phyloP scores from a whole-genome alignment of 495 filamentous ascomycete genomes.

The Aspergillus heteromorphus region DNA sequence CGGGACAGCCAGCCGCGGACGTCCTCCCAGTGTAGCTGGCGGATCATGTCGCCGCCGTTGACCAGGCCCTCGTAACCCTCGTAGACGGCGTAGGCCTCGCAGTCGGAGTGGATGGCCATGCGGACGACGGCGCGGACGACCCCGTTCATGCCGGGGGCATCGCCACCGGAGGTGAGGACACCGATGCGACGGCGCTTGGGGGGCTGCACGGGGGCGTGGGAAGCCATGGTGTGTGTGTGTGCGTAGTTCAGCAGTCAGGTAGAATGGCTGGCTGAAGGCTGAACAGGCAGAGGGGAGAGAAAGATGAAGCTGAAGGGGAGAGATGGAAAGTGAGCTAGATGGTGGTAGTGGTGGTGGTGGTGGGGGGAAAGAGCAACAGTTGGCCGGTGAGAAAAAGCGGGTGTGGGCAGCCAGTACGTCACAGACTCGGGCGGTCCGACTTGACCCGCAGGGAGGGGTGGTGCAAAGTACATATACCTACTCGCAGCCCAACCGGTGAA shows the following conservation, averaged over 20 bases:
- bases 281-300: background rate
- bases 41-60: slow-evolving; percentile 79
- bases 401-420: slow-evolving; percentile 35
- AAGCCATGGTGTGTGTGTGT: slow-evolving; percentile 24
- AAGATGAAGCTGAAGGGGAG: slow-evolving; percentile 1
- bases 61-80: slow-evolving; percentile 98
- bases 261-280: too few relatives aligned
- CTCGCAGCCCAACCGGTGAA: background rate
- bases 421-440: slow-evolving; percentile 18
- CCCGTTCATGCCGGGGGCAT: slow-evolving; percentile 97
- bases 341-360: slow-evolving; percentile 26
- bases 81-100: slow-evolving; percentile 83
- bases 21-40: slow-evolving; percentile 85
- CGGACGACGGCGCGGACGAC: slow-evolving; percentile 90
- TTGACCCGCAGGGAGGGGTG: background rate
- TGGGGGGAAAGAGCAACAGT: too few relatives aligned
- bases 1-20: slow-evolving; percentile 92
- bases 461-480: background rate
- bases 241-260: background rate
- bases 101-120: slow-evolving; percentile 80
- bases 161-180: slow-evolving; percentile 94
- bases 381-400: slow-evolving; percentile 46
- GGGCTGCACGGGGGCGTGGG: slow-evolving; percentile 29
- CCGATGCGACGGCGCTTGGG: slow-evolving; percentile 75
- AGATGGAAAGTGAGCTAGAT: slow-evolving; percentile 14